Evolutionary conservation across 768 basidiomycete species (phyloP), one percentile per base, ranked within the genome.

Genomic region (Sistotremastrum niveocremeum): DNA sequence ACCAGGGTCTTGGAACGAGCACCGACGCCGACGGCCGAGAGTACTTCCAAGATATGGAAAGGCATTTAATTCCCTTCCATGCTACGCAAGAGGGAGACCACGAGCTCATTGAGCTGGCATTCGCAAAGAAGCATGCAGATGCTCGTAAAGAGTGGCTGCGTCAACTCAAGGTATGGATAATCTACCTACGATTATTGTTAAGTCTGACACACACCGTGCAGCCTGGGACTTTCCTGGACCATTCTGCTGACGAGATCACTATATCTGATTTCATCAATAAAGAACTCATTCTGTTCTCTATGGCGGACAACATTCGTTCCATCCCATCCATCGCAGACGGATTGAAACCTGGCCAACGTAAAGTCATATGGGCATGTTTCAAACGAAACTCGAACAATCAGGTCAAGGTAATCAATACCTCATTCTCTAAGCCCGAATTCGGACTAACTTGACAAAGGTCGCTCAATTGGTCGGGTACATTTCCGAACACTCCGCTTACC

Each of bases 91-190:
- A 81, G 0, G 90, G 81, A 2, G 95, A 98, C 53, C 79, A 77
- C 39, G 81, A 80, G 5, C 72, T 97, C 34, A 94, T 99, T 49
- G 95, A 99, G 37, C 79, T 99, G 46, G 95, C 95, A 0, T 99
- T 99, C 71, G 97, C 89, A 69, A 99, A 98, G 77, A 98, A 97
- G 72, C 97, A 94, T 59, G 87, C 91, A 0, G 95, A 99, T 49
- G 91, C 97, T 2, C 81, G 95, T 44, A 98, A 99, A 62, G 95
- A 99, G 47, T 99, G 95, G 95, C 67, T 99, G 8, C 75, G 95
- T 28, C 81, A 88, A 50, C 94, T 90, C 67, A 89, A 76, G 70
- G 90, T 84, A 55, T 47, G 65, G 45, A 41, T 4, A 37, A 34
- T 34, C 7, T 41, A 20, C 5, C 34, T 4, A 5, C 28, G 3